Percentiles rank a stretch among this genome's conserved stretches.
Evolutionary conservation across 306 rosid species (phyloP).

Genomic region (Bauhinia variegata): DNA sequence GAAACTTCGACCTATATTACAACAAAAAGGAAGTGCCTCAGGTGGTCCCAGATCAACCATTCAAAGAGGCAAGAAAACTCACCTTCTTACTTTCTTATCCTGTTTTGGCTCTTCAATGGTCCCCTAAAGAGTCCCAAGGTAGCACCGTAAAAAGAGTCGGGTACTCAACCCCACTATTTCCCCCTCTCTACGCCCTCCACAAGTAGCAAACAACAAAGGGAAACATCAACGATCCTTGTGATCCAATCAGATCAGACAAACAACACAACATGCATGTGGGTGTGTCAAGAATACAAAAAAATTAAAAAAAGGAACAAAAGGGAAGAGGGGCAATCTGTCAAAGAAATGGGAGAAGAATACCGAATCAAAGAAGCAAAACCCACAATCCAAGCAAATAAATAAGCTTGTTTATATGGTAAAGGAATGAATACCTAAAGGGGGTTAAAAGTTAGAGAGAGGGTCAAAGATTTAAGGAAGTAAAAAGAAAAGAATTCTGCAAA

Average conservation of each 20-base stretch:
- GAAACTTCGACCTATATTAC: slow-evolving; percentile 29
- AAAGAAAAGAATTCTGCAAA: slow-evolving; percentile 32
- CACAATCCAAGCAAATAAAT: slow-evolving; percentile 58
- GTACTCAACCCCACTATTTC: slow-evolving; percentile 56
- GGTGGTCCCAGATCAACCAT: slow-evolving; percentile 59
- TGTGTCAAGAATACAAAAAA: slow-evolving; percentile 48
- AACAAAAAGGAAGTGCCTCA: slow-evolving; percentile 46
- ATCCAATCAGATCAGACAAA: slow-evolving; percentile 99
- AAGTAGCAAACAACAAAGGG: slow-evolving; percentile 55
- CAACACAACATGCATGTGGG: slow-evolving; percentile 80
- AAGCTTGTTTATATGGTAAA: slow-evolving; percentile 44
- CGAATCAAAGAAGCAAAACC: slow-evolving; percentile 58
- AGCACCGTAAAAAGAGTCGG: slow-evolving; percentile 32
- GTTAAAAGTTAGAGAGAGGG: slow-evolving; percentile 34
- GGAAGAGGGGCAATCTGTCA: slow-evolving; percentile 30
- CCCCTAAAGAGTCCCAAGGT: slow-evolving; percentile 53
- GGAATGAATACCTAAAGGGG: slow-evolving; percentile 41
- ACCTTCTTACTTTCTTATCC: slow-evolving; percentile 59
- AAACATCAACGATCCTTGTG: slow-evolving; percentile 74
- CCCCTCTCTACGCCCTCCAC: slow-evolving; percentile 11
- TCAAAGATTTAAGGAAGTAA: slow-evolving; percentile 15
- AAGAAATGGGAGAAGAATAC: slow-evolving; percentile 32
- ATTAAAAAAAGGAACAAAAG: background rate
- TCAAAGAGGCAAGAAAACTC: slow-evolving; percentile 51
- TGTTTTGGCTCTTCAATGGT: slow-evolving; percentile 55